Conservation (phyloP, 139 green algal genomes). For the Chlamydomonas incerta region DNA sequence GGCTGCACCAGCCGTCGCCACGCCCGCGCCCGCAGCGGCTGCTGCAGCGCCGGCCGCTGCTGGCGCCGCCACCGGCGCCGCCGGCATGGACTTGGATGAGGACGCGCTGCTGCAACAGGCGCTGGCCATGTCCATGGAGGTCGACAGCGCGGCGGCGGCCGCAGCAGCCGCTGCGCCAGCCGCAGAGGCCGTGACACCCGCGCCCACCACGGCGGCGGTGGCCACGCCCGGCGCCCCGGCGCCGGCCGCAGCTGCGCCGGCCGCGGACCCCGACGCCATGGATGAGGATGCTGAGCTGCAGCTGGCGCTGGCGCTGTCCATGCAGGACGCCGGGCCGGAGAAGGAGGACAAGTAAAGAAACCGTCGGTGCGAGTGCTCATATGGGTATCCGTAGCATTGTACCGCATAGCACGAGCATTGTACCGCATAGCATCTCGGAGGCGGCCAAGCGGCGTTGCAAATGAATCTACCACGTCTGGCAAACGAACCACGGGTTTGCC, state of each 20-base stretch:
- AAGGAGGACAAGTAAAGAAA: background rate
- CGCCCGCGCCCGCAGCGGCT: conserved; percentile 33
- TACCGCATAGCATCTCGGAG: too few species aligned
- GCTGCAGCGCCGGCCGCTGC: conserved; percentile 34
- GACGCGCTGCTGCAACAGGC: conserved; percentile 77
- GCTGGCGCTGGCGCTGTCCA: conserved; percentile 75
- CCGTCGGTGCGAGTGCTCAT: too few species aligned
- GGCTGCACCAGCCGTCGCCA: conserved; percentile 32
- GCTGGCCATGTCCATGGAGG: conserved; percentile 95
- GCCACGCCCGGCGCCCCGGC: conserved; percentile 33
- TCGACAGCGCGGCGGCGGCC: conserved; percentile 34
- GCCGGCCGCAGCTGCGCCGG: conserved; percentile 35
- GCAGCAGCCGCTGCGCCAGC: background rate
- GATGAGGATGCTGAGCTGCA: conserved; percentile 76
- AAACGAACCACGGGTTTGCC: too few species aligned
- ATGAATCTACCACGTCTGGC: too few species aligned
- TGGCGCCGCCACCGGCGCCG: conserved; percentile 25
- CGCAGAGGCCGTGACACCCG: background rate
- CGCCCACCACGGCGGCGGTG: conserved; percentile 36
- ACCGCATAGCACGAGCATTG: too few species aligned
- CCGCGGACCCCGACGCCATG: conserved; percentile 46
- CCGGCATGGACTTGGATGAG: conserved; percentile 73
- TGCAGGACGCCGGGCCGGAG: conserved; percentile 61
- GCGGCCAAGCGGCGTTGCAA: too few species aligned
- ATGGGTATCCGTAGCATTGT: too few species aligned